Conservation (phyloP, 495 filamentous ascomycete genomes). For the Halenospora varia region DNA sequence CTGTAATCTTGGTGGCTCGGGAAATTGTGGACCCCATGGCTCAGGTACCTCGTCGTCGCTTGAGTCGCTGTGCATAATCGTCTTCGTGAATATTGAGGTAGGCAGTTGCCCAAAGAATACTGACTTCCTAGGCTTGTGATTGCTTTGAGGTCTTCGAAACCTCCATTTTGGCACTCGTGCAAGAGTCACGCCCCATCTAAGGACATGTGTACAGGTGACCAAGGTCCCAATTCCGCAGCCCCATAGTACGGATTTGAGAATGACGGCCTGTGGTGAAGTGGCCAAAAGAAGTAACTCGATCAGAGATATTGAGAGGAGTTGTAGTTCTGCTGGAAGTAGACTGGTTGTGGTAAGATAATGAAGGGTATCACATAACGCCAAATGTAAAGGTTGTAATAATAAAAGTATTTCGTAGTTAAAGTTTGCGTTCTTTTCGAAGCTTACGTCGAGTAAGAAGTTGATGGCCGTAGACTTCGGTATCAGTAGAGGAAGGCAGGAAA, state of each 20-base stretch:
- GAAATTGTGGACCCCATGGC: not conserved
- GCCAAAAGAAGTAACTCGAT: slow-evolving; percentile 81
- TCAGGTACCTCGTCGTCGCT: slow-evolving; percentile 12
- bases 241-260: slow-evolving; percentile 82
- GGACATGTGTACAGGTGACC: slow-evolving; percentile 64
- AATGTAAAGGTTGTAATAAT: slow-evolving; percentile 81
- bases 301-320: slow-evolving; percentile 75
- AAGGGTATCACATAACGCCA: slow-evolving; percentile 68
- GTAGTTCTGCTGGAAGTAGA: slow-evolving; percentile 78
- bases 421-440: not conserved
- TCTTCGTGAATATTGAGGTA: slow-evolving; percentile 13
- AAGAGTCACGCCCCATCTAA: slow-evolving; percentile 82
- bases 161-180: slow-evolving; percentile 90
- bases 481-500: slow-evolving; percentile 60
- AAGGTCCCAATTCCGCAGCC: slow-evolving; percentile 77
- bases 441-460: not conserved
- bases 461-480: slow-evolving; percentile 9
- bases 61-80: slow-evolving; percentile 3
- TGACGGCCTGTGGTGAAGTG: slow-evolving; percentile 75
- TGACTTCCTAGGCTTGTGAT: not conserved
- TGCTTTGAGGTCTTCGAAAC: slow-evolving; percentile 54
- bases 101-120: slow-evolving; percentile 22
- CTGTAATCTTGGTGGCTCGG: not conserved
- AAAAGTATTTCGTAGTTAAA: slow-evolving; percentile 46
- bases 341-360: slow-evolving; percentile 82